Percentiles rank a stretch among this genome's conserved stretches.
These are phyloP conservation scores for Fagus crenata DNA, from an alignment of 306 rosid genomes.

Conservation along the genomic window DNA sequence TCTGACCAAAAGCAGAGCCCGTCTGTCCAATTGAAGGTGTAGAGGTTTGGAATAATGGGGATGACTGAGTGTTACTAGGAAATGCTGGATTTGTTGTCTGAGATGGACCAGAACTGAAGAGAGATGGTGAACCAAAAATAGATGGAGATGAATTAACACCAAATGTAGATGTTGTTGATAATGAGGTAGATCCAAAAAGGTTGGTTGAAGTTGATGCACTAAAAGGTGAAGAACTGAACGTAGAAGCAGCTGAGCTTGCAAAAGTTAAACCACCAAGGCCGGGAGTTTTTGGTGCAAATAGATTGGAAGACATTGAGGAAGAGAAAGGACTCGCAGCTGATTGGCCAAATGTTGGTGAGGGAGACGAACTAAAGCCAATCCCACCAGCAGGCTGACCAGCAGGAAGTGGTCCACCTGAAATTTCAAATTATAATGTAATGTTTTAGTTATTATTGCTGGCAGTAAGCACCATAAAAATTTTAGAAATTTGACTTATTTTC, in stretches of 20 bases:
- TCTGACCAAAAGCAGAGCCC: too few species aligned
- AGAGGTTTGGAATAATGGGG: too few species aligned
- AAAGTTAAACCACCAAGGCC: slow-evolving; percentile 50
- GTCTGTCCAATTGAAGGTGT: too few species aligned
- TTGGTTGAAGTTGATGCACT: slow-evolving; percentile 50
- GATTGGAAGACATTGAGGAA: too few species aligned
- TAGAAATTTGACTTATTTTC: neutral
- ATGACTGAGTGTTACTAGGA: too few species aligned
- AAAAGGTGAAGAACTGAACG: slow-evolving; percentile 65
- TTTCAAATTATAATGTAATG: slow-evolving; percentile 21
- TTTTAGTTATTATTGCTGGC: slow-evolving; percentile 2
- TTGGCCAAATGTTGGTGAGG: slow-evolving; percentile 59
- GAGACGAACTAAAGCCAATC: slow-evolving; percentile 53
- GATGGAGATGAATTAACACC: slow-evolving; percentile 49
- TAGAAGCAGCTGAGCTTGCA: slow-evolving; percentile 51
- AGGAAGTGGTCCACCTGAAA: slow-evolving; percentile 83
- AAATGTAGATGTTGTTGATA: slow-evolving; percentile 50
- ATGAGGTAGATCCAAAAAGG: slow-evolving; percentile 43
- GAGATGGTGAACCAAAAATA: slow-evolving; percentile 40
- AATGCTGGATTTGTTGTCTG: too few species aligned
- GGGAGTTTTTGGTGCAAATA: too few species aligned
- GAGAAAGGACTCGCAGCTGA: slow-evolving; percentile 53
- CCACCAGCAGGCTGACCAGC: slow-evolving; percentile 42
- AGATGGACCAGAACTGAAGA: slow-evolving; percentile 52
- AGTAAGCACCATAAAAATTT: slow-evolving; percentile 4